Conservation (phyloP, 75 land plant genomes). For the Ceratopteris richardii region DNA sequence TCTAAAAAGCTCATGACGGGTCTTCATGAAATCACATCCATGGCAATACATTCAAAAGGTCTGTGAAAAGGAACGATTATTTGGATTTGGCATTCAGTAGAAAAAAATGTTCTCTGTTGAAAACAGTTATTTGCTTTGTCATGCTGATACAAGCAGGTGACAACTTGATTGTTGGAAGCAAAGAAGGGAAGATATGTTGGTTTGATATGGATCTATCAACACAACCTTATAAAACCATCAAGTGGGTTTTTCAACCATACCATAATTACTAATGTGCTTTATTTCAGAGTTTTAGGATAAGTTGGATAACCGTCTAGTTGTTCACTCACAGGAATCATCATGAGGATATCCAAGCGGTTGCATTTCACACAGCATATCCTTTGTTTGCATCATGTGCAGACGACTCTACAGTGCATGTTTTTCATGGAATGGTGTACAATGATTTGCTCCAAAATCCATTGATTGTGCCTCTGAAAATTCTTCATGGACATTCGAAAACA, state of each 20-base stretch:
- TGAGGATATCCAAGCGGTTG: constrained; percentile 75
- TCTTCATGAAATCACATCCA: constrained; percentile 76
- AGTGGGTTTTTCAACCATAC: constrained; percentile 19
- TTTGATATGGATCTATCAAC: constrained; percentile 95
- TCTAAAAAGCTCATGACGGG: constrained; percentile 81
- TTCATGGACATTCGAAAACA: constrained; percentile 58
- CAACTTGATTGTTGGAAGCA: constrained; percentile 80
- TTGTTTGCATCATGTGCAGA: constrained; percentile 90
- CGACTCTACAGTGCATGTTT: constrained; percentile 84
- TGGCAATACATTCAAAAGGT: constrained; percentile 92
- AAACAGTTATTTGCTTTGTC: too few species aligned
- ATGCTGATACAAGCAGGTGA: constrained; percentile 41
- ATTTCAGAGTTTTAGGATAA: too few species aligned
- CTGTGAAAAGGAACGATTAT: constrained; percentile 3
- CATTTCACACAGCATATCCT: constrained; percentile 77
- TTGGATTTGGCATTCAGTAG: too few species aligned
- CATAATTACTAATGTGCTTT: background rate
- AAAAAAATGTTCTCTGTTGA: too few species aligned
- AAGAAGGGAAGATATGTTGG: constrained; percentile 88
- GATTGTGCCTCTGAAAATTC: constrained; percentile 82
- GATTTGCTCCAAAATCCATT: constrained; percentile 94
- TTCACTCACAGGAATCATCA: constrained; percentile 58
- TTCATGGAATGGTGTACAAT: constrained; percentile 96
- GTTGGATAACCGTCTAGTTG: too few species aligned
- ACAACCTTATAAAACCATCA: constrained; percentile 63